These are phyloP conservation scores for Astragalus glycyphyllos DNA, from an alignment of 306 rosid species.

Conservation along the genomic window DNA sequence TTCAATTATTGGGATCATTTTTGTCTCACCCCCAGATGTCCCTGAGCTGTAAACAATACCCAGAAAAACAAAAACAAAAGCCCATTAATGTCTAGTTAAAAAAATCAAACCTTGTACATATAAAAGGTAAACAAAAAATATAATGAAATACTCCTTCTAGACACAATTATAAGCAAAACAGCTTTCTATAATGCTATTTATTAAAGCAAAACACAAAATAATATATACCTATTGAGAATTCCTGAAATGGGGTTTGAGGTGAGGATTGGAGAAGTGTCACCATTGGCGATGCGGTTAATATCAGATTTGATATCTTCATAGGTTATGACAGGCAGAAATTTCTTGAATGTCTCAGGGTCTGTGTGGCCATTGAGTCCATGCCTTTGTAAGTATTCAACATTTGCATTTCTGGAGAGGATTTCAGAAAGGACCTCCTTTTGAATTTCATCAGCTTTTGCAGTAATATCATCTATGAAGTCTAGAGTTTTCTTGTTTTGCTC, in stretches of 20 bases:
- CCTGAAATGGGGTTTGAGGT: slow-evolving; percentile 73
- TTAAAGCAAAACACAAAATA: too few species aligned
- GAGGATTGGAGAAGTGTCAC: slow-evolving; percentile 61
- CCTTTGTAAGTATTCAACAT: slow-evolving; percentile 71
- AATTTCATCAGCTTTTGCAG: slow-evolving; percentile 59
- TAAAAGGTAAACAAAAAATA: too few species aligned
- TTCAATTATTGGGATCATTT: slow-evolving; percentile 79
- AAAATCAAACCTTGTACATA: background rate
- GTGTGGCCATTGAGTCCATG: slow-evolving; percentile 64
- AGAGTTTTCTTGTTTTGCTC: slow-evolving; percentile 62
- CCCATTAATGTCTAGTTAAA: background rate
- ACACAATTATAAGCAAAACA: too few species aligned
- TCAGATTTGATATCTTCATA: slow-evolving; percentile 72
- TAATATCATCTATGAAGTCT: slow-evolving; percentile 70
- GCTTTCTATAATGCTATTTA: too few species aligned
- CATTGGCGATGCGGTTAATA: slow-evolving; percentile 50
- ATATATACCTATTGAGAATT: slow-evolving; percentile 73
- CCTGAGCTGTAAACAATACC: slow-evolving; percentile 64
- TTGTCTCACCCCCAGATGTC: slow-evolving; percentile 90
- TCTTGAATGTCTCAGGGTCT: slow-evolving; percentile 73
- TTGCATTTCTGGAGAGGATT: slow-evolving; percentile 69
- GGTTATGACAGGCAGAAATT: slow-evolving; percentile 62
- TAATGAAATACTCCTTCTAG: too few species aligned
- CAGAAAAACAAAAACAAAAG: slow-evolving; percentile 4
- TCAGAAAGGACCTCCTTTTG: slow-evolving; percentile 60